Percentiles rank a stretch among this genome's conserved stretches.
Evolutionary conservation across 108 stramenopile genomes (phyloP).

Genomic region (Licmophora abbreviata): DNA sequence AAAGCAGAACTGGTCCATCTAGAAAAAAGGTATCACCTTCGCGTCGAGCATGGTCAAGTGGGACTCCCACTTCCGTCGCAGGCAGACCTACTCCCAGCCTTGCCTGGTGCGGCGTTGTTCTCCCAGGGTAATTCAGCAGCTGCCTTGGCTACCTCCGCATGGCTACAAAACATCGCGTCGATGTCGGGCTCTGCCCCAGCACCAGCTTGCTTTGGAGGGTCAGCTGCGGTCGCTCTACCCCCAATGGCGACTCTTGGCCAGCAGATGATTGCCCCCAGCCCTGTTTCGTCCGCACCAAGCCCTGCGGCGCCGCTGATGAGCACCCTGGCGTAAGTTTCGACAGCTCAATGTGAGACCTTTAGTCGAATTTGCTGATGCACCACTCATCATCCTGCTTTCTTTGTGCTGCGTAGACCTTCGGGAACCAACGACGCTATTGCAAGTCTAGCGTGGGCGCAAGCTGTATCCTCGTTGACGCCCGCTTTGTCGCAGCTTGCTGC

Average conservation of each 20-base stretch:
- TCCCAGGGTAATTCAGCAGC: conserved; percentile 4
- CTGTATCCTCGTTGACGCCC: conserved; percentile 14
- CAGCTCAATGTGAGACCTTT: too few relatives aligned
- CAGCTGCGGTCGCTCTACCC: too few relatives aligned
- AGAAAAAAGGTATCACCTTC: conserved; percentile 50
- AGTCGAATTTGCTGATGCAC: too few relatives aligned
- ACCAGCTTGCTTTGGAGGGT: too few relatives aligned
- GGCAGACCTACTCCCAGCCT: conserved; percentile 4
- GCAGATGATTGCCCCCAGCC: not conserved
- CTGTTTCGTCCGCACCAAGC: not conserved
- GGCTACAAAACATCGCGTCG: not conserved
- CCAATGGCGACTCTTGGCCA: too few relatives aligned
- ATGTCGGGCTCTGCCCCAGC: too few relatives aligned
- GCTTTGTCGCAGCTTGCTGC: conserved; percentile 18
- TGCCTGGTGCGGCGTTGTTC: not conserved
- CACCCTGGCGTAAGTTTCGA: too few relatives aligned
- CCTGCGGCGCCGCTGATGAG: not conserved
- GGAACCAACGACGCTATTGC: conserved; percentile 13
- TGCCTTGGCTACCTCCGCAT: not conserved
- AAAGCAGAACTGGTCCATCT: conserved; percentile 50
- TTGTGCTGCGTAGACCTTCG: too few relatives aligned
- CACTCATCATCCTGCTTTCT: too few relatives aligned
- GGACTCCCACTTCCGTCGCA: conserved; percentile 27
- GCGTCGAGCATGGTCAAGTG: conserved; percentile 46
- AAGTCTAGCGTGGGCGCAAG: conserved; percentile 24